phyloP scores from a whole-genome alignment of 129 eudicot genomes.

The Scalesia atractyloides region DNA sequence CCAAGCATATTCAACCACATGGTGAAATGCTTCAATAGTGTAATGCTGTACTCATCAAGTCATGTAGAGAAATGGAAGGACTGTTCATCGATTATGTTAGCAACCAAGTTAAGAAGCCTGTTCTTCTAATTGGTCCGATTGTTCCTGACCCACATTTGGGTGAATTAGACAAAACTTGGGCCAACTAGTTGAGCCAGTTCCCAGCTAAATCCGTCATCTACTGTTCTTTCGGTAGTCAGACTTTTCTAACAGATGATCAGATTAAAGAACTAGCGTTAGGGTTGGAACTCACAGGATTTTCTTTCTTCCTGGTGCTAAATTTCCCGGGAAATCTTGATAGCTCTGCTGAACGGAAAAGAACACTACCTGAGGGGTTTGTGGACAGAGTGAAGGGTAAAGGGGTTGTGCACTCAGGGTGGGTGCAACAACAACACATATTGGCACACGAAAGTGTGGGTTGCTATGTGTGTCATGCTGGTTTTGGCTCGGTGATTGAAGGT shows the following conservation, averaged over 20 bases:
- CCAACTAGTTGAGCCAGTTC: conserved; percentile 41
- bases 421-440: conserved; percentile 56
- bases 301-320: conserved; percentile 53
- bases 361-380: conserved; percentile 43
- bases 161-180: conserved; percentile 37
- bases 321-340: conserved; percentile 34
- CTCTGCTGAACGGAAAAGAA: conserved; percentile 29
- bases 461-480: conserved; percentile 48
- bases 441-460: conserved; percentile 58
- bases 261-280: conserved; percentile 47
- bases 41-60: conserved; percentile 35
- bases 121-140: conserved; percentile 37
- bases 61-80: conserved; percentile 50
- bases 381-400: conserved; percentile 46
- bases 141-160: conserved; percentile 43
- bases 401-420: conserved; percentile 60
- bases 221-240: conserved; percentile 57
- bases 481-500: conserved; percentile 53
- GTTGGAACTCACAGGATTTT: conserved; percentile 41
- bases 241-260: conserved; percentile 44
- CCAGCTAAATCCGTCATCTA: conserved; percentile 43
- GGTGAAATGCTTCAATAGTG: conserved; percentile 24
- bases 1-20: conserved; percentile 32
- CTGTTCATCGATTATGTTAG: conserved; percentile 40
- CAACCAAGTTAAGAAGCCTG: conserved; percentile 34